Conservation (phyloP, 2,329 filamentous ascomycete species). For the Fusarium subglutinans region DNA sequence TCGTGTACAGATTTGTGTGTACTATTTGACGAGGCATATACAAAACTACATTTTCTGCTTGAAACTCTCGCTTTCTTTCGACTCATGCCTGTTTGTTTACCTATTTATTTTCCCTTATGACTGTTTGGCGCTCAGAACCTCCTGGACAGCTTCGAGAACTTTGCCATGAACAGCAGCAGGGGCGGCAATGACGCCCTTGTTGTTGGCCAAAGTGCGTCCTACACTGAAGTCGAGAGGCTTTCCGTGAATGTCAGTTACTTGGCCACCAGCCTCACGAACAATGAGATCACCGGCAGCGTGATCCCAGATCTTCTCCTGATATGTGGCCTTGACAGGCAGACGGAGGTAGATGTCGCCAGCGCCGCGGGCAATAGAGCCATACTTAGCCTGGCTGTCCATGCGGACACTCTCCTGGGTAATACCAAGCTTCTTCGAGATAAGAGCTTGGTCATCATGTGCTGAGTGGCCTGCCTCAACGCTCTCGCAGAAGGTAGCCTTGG, state of each 20-base stretch:
- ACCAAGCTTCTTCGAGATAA: constrained; percentile 81
- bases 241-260: constrained; percentile 89
- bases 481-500: constrained; percentile 92
- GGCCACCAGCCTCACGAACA: constrained; percentile 90
- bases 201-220: constrained; percentile 85
- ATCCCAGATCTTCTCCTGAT: constrained; percentile 99
- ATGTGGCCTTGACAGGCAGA: constrained; percentile 83
- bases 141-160: constrained; percentile 84
- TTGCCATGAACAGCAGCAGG: constrained; percentile 77
- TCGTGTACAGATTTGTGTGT: constrained; percentile 44
- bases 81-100: background rate
- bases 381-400: constrained; percentile 99
- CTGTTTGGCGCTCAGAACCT: constrained; percentile 67
- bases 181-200: constrained; percentile 94
- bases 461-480: constrained; percentile 94
- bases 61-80: constrained; percentile 13
- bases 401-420: constrained; percentile 91
- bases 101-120: constrained; percentile 9
- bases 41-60: constrained; percentile 37
- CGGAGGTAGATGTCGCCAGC: constrained; percentile 95
- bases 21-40: constrained; percentile 46
- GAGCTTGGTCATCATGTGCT: constrained; percentile 85
- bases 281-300: constrained; percentile 96
- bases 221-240: constrained; percentile 85
- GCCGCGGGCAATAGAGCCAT: constrained; percentile 92